Conservation (phyloP, 2,329 filamentous ascomycete species). For the Ophiostoma populinum region DNA sequence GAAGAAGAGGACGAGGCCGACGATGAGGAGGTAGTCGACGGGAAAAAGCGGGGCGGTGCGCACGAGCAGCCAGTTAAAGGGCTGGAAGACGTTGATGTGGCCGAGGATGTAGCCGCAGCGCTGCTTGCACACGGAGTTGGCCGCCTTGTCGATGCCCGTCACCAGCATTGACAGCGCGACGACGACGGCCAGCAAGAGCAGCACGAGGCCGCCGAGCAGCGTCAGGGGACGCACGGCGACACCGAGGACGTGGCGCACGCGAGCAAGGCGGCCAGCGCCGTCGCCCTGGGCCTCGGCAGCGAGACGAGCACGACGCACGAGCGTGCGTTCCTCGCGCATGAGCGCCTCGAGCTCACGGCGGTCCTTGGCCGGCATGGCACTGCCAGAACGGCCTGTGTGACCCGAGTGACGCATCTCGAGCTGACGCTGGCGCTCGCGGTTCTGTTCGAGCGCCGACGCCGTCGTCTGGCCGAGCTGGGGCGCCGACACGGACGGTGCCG, state of each 20-base stretch:
- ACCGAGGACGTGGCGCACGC: too few species aligned
- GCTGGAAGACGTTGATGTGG: conserved; percentile 80
- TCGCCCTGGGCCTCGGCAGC: conserved; percentile 69
- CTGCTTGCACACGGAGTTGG: conserved; percentile 81
- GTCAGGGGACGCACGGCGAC: conserved; percentile 85
- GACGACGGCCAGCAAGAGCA: conserved; percentile 57
- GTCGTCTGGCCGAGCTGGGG: conserved; percentile 64
- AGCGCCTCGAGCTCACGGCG: conserved; percentile 75
- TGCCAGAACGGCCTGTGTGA: conserved; percentile 21
- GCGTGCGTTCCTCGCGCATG: conserved; percentile 75
- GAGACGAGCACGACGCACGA: conserved; percentile 75
- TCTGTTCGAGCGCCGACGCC: conserved; percentile 64
- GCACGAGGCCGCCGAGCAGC: conserved; percentile 63
- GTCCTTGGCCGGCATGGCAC: conserved; percentile 58
- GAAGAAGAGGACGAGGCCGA: conserved; percentile 67
- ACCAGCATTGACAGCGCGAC: conserved; percentile 88
- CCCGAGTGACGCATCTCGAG: conserved; percentile 73
- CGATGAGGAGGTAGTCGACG: conserved; percentile 80
- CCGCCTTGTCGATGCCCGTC: conserved; percentile 89
- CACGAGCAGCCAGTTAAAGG: conserved; percentile 78
- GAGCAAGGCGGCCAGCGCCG: too few species aligned
- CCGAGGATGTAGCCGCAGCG: conserved; percentile 86
- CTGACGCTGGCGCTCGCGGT: conserved; percentile 81
- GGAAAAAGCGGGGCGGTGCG: conserved; percentile 72
- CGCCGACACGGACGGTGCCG: conserved; percentile 69